Percentiles rank a stretch among this genome's conserved stretches.
These are phyloP conservation scores for Pleurotus giganteus DNA, from an alignment of 768 basidiomycete genomes.

Conservation along the genomic window DNA sequence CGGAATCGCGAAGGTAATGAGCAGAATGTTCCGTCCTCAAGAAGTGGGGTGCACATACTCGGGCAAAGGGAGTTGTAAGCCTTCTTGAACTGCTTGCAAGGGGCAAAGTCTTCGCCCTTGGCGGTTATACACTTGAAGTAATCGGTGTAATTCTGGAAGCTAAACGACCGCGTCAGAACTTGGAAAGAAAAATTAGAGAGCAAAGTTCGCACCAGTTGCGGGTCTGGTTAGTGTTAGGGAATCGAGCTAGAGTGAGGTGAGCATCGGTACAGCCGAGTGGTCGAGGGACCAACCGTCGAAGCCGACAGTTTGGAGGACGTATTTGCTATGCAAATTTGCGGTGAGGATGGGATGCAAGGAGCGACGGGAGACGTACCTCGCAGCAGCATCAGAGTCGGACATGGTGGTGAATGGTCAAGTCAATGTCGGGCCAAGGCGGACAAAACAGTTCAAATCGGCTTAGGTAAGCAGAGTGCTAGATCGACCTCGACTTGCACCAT, in stretches of 20 bases:
- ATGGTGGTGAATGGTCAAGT: slow-evolving; percentile 40
- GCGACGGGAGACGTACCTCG: slow-evolving; percentile 41
- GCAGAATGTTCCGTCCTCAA: background rate
- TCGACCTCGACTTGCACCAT: slow-evolving; percentile 16
- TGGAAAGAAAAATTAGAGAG: background rate
- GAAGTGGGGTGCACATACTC: slow-evolving; percentile 58
- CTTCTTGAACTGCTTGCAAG: slow-evolving; percentile 98
- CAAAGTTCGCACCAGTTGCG: slow-evolving; percentile 75
- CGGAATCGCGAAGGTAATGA: slow-evolving; percentile 9
- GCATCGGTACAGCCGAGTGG: slow-evolving; percentile 8
- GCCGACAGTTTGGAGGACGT: slow-evolving; percentile 88
- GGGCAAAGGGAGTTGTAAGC: slow-evolving; percentile 97
- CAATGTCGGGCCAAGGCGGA: slow-evolving; percentile 40
- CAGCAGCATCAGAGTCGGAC: slow-evolving; percentile 57
- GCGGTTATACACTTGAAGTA: slow-evolving; percentile 97
- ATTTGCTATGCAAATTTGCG: slow-evolving; percentile 54
- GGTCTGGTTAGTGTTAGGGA: slow-evolving; percentile 92
- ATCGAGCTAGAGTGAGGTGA: slow-evolving; percentile 58
- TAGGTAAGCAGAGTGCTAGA: slow-evolving; percentile 29
- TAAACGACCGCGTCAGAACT: slow-evolving; percentile 23
- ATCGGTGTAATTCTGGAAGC: slow-evolving; percentile 96
- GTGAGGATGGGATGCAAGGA: slow-evolving; percentile 13
- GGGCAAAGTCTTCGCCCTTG: slow-evolving; percentile 97
- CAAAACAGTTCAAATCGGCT: slow-evolving; percentile 25
- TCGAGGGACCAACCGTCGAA: slow-evolving; percentile 50